Base-by-base conservation (phyloP, 2,329 filamentous ascomycete genomes). In the Aureobasidium mangrovei region DNA sequence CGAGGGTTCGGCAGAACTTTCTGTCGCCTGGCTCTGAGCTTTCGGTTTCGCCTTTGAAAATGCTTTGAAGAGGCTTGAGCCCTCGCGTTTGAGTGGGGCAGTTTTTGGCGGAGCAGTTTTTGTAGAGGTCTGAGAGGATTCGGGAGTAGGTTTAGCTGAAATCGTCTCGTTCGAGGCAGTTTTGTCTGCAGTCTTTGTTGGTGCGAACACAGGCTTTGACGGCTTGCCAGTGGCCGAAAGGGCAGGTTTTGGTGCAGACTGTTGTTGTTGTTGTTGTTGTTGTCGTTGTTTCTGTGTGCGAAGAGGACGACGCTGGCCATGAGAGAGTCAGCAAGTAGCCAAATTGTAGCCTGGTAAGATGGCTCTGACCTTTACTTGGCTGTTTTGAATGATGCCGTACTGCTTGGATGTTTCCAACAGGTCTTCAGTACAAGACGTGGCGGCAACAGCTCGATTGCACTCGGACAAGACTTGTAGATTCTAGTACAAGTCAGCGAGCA, bases 351-450 rank as follows among this genome's bases (percentile, higher is more conserved):
- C 9, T 42, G 33, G 4, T 18, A 6, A 32, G 24, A 4, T 10
- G 26, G 38, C 8, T 31, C 12, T 40, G 68, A 75, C 76, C 71
- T 77, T 82, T 54, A 86, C 82, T 61, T 85, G 73, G 3, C 81
- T 76, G 62, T 95, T 95, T 49, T 78, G 74, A 57, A 95, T 91
- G 49, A 82, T 81, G 5, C 89, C 88, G 64, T 87, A 91, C 33
- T 76, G 74, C 60, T 78, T 80, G 62, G 77, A 79, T 36, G 73
- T 71, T 53, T 80, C 74, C 40, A 83, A 65, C 3, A 81, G 76
- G 59, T 87, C 83, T 49, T 85, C 80, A 9, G 75, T 70, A 7
- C 71, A 69, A 49, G 78, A 74, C 3, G 83, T 73, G 6, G 75
- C 74, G 18, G 77, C 70, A 7, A 87, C 74, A 57, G 87, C 80